These are phyloP conservation scores for Tillandsia leiboldiana DNA, from an alignment of 176 grass and related monocot species.

Conservation along the genomic window DNA sequence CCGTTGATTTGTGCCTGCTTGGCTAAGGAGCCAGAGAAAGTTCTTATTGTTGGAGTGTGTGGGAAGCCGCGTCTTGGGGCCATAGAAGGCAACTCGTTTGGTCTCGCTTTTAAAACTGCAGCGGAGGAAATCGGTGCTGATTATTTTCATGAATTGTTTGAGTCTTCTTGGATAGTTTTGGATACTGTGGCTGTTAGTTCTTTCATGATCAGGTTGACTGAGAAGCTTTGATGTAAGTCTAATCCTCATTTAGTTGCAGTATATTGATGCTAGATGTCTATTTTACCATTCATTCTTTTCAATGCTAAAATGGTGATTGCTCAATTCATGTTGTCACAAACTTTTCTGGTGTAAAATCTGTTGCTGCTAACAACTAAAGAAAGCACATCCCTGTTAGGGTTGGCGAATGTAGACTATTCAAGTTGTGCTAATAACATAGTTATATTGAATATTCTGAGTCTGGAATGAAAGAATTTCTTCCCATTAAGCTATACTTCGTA, in stretches of 20 bases:
- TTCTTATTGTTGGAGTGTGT: constrained; percentile 69
- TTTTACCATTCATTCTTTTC: not conserved
- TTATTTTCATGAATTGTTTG: constrained; percentile 73
- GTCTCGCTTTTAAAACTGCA: constrained; percentile 50
- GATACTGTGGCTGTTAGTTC: constrained; percentile 52
- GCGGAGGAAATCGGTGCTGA: constrained; percentile 59
- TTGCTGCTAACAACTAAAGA: not conserved
- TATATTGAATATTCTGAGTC: too few relatives aligned
- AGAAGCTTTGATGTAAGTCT: constrained; percentile 52
- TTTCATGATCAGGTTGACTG: constrained; percentile 80
- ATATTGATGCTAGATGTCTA: not conserved
- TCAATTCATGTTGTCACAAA: not conserved
- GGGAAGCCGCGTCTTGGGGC: constrained; percentile 71
- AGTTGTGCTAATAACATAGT: too few relatives aligned
- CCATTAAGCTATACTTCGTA: too few relatives aligned
- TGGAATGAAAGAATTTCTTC: too few relatives aligned
- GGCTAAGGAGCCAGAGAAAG: constrained; percentile 42
- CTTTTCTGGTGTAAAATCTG: not conserved
- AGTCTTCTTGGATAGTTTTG: constrained; percentile 84
- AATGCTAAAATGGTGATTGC: not conserved
- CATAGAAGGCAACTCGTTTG: constrained; percentile 71
- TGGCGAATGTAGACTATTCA: too few relatives aligned
- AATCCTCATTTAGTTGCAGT: not conserved
- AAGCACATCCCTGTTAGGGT: too few relatives aligned
- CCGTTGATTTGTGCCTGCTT: constrained; percentile 66